Base-by-base conservation (phyloP, 148 eudicot genomes). In the Camellia japonica region DNA sequence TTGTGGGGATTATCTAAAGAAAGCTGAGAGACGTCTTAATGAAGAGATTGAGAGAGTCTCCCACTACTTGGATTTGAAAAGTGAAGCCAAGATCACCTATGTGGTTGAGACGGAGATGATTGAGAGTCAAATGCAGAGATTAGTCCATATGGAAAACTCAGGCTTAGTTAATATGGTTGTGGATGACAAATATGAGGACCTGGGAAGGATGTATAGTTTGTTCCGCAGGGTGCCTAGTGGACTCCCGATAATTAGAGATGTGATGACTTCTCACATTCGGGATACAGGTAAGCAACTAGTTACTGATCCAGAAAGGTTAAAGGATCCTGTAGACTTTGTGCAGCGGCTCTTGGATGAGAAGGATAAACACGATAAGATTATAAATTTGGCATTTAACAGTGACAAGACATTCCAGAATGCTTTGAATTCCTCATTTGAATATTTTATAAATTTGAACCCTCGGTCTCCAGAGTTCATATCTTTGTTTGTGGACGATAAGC, bases 31-130 rank as follows among this genome's bases (percentile, higher is more conserved):
- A 76, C 94, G 94, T 59, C 81, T 91, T 69, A 85, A 84, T 83
- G 93, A 91, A 83, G 94, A 91, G 82, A 91, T 90, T 59, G 94
- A 91, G 74, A 85, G 93, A 68, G 94, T 91, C 16, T 91, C 91
- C n/a, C 91, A 90, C 68, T 91, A 90, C 81, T 78, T 91, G 85
- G 92, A 91, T 80, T 15, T 81, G 4, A 90, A 73, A 73, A 90
- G 88, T 84, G 94, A 91, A 84, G 68, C 49, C 42, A 90, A 89
- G 87, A 90, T 91, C 76, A 90, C 91, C 2, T 81, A 69, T 78
- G 91, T 89, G 75, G 93, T 91, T 55, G 94, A 90, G 83, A 85
- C 78, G 81, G 90, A 91, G 86, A 90, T 91, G 92, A 87, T 91
- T 76, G 89, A 88, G 70, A 88, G 85, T 79, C 91, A 90, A 73